These are phyloP conservation scores for Corylus americana DNA, from an alignment of 306 rosid genomes.

Conservation along the genomic window DNA sequence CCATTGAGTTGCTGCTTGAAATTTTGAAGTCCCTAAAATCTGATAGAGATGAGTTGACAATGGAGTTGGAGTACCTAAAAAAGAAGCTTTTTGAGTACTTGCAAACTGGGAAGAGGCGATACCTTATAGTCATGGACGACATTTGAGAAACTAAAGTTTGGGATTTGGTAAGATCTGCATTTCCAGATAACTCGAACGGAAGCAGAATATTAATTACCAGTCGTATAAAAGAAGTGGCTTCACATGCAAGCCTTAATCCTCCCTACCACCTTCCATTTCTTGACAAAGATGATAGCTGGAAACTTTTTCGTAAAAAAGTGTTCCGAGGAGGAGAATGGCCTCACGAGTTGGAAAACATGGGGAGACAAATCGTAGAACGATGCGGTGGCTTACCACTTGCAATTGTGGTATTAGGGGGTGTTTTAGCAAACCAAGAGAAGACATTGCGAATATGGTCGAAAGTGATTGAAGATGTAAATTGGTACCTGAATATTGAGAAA, in stretches of 20 bases:
- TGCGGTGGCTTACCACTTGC: no score
- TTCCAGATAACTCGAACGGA: constrained; percentile 6
- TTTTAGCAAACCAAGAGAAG: no score
- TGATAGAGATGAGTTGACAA: background rate
- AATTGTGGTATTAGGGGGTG: no score
- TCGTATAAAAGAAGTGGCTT: constrained; percentile 25
- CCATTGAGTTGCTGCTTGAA: background rate
- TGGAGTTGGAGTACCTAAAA: no score
- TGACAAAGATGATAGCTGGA: constrained; percentile 20
- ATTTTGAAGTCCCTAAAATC: background rate
- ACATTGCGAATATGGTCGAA: no score
- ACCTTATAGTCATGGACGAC: constrained; percentile 18
- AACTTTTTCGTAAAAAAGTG: constrained; percentile 14
- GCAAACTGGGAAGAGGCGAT: background rate
- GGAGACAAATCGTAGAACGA: no score
- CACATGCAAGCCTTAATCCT: background rate
- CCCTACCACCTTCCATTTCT: constrained; percentile 16
- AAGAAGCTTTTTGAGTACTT: background rate
- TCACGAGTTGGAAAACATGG: no score
- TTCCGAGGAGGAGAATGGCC: background rate
- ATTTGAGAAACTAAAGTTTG: constrained; percentile 18
- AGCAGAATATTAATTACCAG: constrained; percentile 32
- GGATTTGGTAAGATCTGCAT: constrained; percentile 14
- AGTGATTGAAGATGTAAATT: no score
- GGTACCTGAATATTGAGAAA: no score